A percentile compares a stretch with the other conserved stretches of the same genome.
phyloP scores from a whole-genome alignment of 1,139 yeast species.

The Yamadazyma membranifaciens region DNA sequence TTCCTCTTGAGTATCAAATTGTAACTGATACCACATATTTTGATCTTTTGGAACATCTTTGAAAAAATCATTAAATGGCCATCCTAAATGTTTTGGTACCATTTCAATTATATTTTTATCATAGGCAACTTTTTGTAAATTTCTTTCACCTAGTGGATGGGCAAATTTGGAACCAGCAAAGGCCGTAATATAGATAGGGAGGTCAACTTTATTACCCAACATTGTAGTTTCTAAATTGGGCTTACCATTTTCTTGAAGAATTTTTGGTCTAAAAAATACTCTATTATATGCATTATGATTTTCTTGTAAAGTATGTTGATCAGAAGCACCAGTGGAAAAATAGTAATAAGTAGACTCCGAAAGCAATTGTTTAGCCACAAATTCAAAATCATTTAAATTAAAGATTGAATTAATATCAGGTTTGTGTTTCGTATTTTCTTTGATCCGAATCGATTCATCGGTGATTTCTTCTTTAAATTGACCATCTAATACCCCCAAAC shows the following conservation, averaged over 20 bases:
- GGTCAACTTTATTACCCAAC: constrained; percentile 46
- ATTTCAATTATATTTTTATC: constrained; percentile 47
- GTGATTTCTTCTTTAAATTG: constrained; percentile 13
- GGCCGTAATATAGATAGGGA: constrained; percentile 58
- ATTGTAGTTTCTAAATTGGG: constrained; percentile 43
- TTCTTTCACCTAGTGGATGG: constrained; percentile 53
- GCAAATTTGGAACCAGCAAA: constrained; percentile 57
- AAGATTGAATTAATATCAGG: constrained; percentile 25
- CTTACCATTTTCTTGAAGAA: constrained; percentile 59
- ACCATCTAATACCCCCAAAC: constrained; percentile 19
- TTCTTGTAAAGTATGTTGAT: constrained; percentile 78
- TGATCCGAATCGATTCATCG: constrained; percentile 9
- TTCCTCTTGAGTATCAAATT: constrained; percentile 45
- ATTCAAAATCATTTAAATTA: constrained; percentile 72
- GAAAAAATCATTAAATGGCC: constrained; percentile 53
- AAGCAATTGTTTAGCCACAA: constrained; percentile 67
- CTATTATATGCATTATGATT: constrained; percentile 81
- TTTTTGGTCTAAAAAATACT: constrained; percentile 73
- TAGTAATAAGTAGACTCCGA: constrained; percentile 78
- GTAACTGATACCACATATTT: constrained; percentile 43
- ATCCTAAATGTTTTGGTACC: constrained; percentile 52
- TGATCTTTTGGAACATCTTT: constrained; percentile 36
- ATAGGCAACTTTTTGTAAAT: constrained; percentile 48
- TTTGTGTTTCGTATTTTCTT: constrained; percentile 19
- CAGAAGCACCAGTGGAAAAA: constrained; percentile 85